These are phyloP conservation scores for Candida boidinii DNA, from an alignment of 805 yeast genomes.

Conservation along the genomic window DNA sequence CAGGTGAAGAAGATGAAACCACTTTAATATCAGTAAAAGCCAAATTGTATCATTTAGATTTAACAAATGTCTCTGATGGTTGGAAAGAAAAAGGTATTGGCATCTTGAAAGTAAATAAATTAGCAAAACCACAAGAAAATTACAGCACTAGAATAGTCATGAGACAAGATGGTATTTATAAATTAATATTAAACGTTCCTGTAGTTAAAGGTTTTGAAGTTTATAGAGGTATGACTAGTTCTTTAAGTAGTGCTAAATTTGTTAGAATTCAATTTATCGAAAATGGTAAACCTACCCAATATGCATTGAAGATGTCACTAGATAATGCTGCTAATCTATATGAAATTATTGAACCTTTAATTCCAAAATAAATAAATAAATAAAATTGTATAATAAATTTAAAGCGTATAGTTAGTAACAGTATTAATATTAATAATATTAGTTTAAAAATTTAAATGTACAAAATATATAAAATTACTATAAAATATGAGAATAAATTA, in stretches of 20 bases:
- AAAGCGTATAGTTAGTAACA: neutral
- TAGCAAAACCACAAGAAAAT: conserved; percentile 20
- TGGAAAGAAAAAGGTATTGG: conserved; percentile 98
- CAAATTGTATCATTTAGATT: conserved; percentile 67
- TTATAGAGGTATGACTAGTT: conserved; percentile 77
- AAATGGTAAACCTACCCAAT: conserved; percentile 65
- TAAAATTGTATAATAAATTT: neutral
- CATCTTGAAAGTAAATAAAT: conserved; percentile 63
- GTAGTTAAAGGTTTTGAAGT: conserved; percentile 54
- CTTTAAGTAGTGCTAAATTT: conserved; percentile 76
- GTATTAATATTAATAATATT: neutral
- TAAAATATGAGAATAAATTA: conserved; percentile 4
- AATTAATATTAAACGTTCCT: conserved; percentile 74
- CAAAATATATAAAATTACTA: conserved; percentile 1
- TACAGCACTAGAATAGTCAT: conserved; percentile 64
- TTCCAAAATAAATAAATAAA: conserved; percentile 12
- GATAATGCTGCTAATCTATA: conserved; percentile 51
- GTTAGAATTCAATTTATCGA: conserved; percentile 65
- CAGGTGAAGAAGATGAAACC: conserved; percentile 88
- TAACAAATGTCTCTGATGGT: conserved; percentile 58
- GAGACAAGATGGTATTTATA: conserved; percentile 82
- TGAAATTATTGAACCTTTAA: conserved; percentile 36
- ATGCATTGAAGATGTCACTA: conserved; percentile 66
- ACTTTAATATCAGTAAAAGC: conserved; percentile 63
- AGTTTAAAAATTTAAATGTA: neutral